phyloP scores from a whole-genome alignment of 352 stramenopile genomes.

The Pythium pyrilobum region DNA sequence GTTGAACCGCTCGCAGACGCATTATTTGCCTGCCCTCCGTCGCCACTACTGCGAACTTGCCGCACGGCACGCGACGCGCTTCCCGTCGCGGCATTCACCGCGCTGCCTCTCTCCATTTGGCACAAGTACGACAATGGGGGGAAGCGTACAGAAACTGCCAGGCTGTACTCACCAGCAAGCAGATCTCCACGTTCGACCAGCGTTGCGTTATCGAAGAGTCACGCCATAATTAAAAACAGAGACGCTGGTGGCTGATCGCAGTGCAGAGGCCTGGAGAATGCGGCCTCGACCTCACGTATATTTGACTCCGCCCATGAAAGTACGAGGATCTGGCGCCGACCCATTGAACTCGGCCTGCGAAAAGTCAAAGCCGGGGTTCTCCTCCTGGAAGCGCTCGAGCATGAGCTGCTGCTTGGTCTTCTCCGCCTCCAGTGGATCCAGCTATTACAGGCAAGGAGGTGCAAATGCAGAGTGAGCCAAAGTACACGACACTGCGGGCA shows the following conservation, averaged over 20 bases:
- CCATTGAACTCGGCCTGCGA: slow-evolving; percentile 97
- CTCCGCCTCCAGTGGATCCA: slow-evolving; percentile 90
- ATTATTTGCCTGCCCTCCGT: slow-evolving; percentile 14
- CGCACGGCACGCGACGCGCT: slow-evolving; percentile 22
- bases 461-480: no score
- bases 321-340: slow-evolving; percentile 91
- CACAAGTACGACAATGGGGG: no score
- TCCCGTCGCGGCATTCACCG: slow-evolving; percentile 19
- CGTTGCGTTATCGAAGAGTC: no score
- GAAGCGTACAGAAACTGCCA: no score
- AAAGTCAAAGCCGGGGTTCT: slow-evolving; percentile 99
- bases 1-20: neutral
- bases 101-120: slow-evolving; percentile 14
- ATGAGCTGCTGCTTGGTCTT: slow-evolving; percentile 96
- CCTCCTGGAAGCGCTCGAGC: slow-evolving; percentile 97
- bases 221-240: no score
- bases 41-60: slow-evolving; percentile 34
- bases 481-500: no score
- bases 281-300: no score
- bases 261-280: no score
- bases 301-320: slow-evolving; percentile 96
- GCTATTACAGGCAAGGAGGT: no score
- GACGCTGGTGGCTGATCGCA: no score
- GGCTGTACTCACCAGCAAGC: no score
- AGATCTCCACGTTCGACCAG: no score